Conservation (phyloP, 2,329 filamentous ascomycete genomes). For the Diaporthe destruens region DNA sequence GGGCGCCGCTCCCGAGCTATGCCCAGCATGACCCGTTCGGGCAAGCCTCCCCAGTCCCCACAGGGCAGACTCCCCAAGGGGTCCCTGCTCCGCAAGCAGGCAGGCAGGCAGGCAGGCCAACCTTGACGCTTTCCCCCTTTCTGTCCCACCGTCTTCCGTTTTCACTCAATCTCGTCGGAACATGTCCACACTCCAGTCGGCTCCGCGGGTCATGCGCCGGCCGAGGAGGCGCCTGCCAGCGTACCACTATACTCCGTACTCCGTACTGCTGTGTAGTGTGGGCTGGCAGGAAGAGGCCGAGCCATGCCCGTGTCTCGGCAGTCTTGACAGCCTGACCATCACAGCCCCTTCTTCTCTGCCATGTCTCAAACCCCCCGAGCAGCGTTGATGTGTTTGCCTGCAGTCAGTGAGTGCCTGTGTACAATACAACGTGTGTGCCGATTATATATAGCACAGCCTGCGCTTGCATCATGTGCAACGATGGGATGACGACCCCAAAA, state of each 20-base stretch:
- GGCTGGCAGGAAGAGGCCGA: constrained; percentile 9
- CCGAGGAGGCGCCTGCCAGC: neutral
- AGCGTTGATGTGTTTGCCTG: constrained; percentile 8
- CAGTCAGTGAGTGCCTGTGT: neutral
- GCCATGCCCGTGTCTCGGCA: constrained; percentile 6
- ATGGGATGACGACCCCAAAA: constrained; percentile 6
- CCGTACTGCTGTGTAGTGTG: too few relatives aligned
- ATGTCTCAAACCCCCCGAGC: neutral
- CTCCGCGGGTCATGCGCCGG: neutral
- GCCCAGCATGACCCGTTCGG: constrained; percentile 12
- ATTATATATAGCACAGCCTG: neutral
- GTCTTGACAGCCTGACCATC: neutral
- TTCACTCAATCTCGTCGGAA: constrained; percentile 10
- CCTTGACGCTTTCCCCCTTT: too few relatives aligned
- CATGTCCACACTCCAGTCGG: neutral
- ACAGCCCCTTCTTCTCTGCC: neutral
- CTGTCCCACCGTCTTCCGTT: neutral
- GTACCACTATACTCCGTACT: too few relatives aligned
- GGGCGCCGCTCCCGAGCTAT: constrained; percentile 3
- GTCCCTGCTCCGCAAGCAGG: constrained; percentile 17
- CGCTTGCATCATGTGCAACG: neutral
- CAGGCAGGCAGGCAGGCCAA: too few relatives aligned
- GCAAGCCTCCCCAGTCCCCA: too few relatives aligned
- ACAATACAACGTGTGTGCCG: neutral
- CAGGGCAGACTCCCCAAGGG: neutral